These are phyloP conservation scores for Tylopilus plumbeoviolaceoides DNA, from an alignment of 768 basidiomycete genomes.

Conservation along the genomic window DNA sequence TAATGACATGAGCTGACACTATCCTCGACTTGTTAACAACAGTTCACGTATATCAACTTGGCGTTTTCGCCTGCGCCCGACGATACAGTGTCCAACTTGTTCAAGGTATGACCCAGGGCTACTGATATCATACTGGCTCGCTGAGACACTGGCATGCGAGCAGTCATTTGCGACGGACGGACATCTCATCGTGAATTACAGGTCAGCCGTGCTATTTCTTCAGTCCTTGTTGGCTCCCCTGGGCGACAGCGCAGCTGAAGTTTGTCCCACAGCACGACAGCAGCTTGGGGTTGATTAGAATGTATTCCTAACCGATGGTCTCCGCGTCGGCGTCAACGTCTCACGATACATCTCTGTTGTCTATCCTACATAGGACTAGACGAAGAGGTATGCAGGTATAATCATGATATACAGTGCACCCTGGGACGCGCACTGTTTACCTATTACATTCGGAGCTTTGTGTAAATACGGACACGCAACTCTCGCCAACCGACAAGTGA, in stretches of 20 bases:
- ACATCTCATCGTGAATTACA: conserved; percentile 90
- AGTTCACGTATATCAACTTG: conserved; percentile 77
- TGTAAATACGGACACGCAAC: not conserved
- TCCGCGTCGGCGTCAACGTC: not conserved
- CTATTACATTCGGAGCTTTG: not conserved
- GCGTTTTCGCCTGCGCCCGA: conserved; percentile 77
- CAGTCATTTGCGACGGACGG: conserved; percentile 86
- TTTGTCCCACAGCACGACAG: conserved; percentile 44
- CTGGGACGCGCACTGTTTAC: not conserved
- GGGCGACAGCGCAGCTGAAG: conserved; percentile 3
- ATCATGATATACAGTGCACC: conserved; percentile 2
- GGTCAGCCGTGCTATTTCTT: conserved; percentile 39
- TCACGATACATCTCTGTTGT: conserved; percentile 3
- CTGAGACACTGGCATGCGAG: not conserved
- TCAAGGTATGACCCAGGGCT: conserved; percentile 37
- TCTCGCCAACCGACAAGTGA: not conserved
- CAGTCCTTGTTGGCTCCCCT: no score
- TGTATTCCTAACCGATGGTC: not conserved
- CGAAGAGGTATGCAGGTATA: not conserved
- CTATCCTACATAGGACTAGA: not conserved
- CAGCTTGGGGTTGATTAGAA: conserved; percentile 54
- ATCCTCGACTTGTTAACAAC: not conserved
- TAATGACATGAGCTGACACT: conserved; percentile 22
- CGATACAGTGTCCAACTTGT: conserved; percentile 68
- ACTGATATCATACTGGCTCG: not conserved